A percentile compares a stretch with the other conserved stretches of the same genome.
phyloP scores from a whole-genome alignment of 768 basidiomycete genomes.

The Candolleomyces efflorescens region DNA sequence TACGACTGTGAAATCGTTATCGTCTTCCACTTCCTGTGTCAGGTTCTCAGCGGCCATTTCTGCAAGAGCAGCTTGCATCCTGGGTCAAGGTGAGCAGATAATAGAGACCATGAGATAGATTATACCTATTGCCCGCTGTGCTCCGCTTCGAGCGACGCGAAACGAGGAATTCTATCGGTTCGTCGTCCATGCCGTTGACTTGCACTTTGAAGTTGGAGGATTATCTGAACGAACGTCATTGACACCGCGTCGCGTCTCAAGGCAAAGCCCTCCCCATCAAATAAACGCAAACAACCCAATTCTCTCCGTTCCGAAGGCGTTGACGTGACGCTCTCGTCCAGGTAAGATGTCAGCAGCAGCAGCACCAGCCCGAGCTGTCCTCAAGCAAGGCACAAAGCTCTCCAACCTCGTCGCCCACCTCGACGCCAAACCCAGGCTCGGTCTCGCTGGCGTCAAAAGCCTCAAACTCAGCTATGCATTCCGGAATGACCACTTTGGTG shows the following conservation, averaged over 20 bases:
- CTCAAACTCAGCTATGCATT: constrained; percentile 55
- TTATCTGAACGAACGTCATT: too few relatives aligned
- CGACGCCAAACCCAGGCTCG: constrained; percentile 46
- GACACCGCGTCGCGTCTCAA: too few relatives aligned
- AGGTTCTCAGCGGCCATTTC: constrained; percentile 58
- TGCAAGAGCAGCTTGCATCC: constrained; percentile 77
- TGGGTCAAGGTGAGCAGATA: constrained; percentile 22
- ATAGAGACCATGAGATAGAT: constrained; percentile 10
- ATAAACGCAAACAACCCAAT: too few relatives aligned
- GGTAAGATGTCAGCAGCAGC: constrained; percentile 11
- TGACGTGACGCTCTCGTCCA: too few relatives aligned
- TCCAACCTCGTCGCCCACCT: constrained; percentile 50
- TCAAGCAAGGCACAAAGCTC: constrained; percentile 27
- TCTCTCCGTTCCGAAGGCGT: too few relatives aligned
- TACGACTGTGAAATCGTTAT: constrained; percentile 63
- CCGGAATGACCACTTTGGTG: constrained; percentile 71
- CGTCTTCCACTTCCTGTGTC: constrained; percentile 63
- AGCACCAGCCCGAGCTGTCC: background rate
- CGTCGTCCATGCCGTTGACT: constrained; percentile 11
- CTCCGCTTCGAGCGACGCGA: constrained; percentile 61
- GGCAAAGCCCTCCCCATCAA: too few relatives aligned
- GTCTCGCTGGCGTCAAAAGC: constrained; percentile 42
- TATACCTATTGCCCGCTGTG: constrained; percentile 75
- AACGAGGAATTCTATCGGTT: constrained; percentile 42
- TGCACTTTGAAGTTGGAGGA: too few relatives aligned